Evolutionary conservation across 257 asterid genomes (phyloP), one percentile per base, ranked within the genome.

Genomic region (Solanum megistacrolobum): DNA sequence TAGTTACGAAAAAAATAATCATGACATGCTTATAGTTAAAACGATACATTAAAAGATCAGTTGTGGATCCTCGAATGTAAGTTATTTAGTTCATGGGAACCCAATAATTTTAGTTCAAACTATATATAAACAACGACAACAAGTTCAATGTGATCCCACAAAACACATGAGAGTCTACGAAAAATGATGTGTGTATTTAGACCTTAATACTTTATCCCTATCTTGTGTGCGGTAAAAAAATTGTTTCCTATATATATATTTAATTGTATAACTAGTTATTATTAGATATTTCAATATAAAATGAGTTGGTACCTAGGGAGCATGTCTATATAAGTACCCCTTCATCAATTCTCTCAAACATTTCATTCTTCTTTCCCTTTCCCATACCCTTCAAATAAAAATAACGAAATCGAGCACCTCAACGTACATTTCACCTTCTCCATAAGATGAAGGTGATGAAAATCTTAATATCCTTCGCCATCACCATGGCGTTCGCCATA

Each of bases 371-470:
- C 38, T 41, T 41, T 81, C 41, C 7, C 6, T 23, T 60, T 39
- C 6, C 7, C 23, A n/a, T 18, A 34, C 27, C 41, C 29, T 39
- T 46, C 85, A 46, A 81, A 81, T 16, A 81, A 81, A 0, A 81
- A 29, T 27, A 81, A 81, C 69, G 5, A 81, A 9, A 81, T 85
- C 84, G 25, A 73, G 10, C 5, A 29, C 68, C 27, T 81, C 62
- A 81, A 81, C 27, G 5, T 46, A 81, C 41, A 27, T 29, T 81
- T 46, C 85, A 81, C 85, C 69, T 81, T 46, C 85, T 36, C n/a
- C 27, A 3, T 83, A 83, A 29, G 52, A 91, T 89, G 92, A 91
- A 89, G 87, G 87, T 72, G 69, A 83, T 89, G 35, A 48, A 84
- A 35, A 11, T 89, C 46, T 62, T 89, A 39, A 72, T 89, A 48